Percentiles rank a stretch among this genome's conserved stretches.
These are phyloP conservation scores for Apiospora aurea DNA, from an alignment of 2,329 filamentous ascomycete species.

Conservation along the genomic window DNA sequence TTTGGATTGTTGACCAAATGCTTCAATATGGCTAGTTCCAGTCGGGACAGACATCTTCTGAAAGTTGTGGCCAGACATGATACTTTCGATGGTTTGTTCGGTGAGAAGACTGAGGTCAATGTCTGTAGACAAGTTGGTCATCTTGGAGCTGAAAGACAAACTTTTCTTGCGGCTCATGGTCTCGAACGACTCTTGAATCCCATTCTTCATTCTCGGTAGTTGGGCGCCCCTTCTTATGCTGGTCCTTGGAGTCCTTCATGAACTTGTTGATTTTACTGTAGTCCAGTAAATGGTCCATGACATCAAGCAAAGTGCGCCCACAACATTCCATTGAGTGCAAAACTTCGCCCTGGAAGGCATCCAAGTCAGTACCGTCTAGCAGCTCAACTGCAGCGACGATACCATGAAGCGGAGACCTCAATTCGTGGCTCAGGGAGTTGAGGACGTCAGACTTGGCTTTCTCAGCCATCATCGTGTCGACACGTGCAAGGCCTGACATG, in stretches of 20 bases:
- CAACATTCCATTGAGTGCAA: slow-evolving; percentile 58
- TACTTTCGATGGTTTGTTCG: slow-evolving; percentile 56
- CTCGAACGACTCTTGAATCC: slow-evolving; percentile 6
- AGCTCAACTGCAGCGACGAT: slow-evolving; percentile 62
- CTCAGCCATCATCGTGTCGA: slow-evolving; percentile 47
- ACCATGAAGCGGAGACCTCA: slow-evolving; percentile 67
- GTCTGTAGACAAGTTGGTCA: slow-evolving; percentile 35
- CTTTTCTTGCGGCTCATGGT: slow-evolving; percentile 26
- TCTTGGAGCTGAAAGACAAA: slow-evolving; percentile 32
- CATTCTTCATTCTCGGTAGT: slow-evolving; percentile 22
- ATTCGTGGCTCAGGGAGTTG: slow-evolving; percentile 66
- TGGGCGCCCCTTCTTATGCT: slow-evolving; percentile 28
- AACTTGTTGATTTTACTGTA: slow-evolving; percentile 61
- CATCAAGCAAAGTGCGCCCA: slow-evolving; percentile 59
- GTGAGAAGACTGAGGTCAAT: slow-evolving; percentile 49
- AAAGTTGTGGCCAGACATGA: slow-evolving; percentile 53
- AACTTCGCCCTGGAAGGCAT: slow-evolving; percentile 54
- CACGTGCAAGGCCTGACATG: slow-evolving; percentile 61
- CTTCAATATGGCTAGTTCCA: neutral
- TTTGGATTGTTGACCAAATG: slow-evolving; percentile 8
- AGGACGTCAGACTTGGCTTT: slow-evolving; percentile 65
- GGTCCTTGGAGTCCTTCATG: slow-evolving; percentile 34
- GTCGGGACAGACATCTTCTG: slow-evolving; percentile 42
- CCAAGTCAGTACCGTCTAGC: slow-evolving; percentile 58
- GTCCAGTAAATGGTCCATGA: slow-evolving; percentile 59